Percentiles rank a stretch among this genome's conserved stretches.
Conservation (phyloP, 768 basidiomycete species). For the Butyriboletus loyo region DNA sequence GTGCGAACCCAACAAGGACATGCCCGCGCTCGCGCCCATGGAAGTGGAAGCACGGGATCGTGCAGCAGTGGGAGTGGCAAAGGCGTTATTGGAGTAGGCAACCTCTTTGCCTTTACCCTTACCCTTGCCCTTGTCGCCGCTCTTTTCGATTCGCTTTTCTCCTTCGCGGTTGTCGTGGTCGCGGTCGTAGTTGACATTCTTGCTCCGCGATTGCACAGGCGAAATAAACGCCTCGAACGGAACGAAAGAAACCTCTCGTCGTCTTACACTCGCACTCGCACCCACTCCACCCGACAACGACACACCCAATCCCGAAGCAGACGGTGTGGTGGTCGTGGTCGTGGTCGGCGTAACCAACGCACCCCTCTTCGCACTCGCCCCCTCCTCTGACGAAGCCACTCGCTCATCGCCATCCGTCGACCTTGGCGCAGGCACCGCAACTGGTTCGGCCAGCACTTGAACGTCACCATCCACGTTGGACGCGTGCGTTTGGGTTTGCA, state of each 20-base stretch:
- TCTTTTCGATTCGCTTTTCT: neutral
- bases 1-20: neutral
- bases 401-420: neutral
- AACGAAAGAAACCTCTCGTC: neutral
- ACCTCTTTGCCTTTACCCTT: slow-evolving; percentile 1
- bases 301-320: neutral
- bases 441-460: neutral
- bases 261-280: neutral
- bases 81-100: neutral
- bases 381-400: neutral
- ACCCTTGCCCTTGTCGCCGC: neutral
- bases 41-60: neutral
- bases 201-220: neutral
- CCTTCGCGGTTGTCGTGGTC: neutral
- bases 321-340: neutral
- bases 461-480: neutral
- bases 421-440: neutral
- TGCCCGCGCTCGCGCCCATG: neutral
- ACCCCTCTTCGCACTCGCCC: neutral
- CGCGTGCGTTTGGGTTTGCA: neutral
- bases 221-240: slow-evolving; percentile 27
- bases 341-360: neutral
- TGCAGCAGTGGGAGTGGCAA: neutral
- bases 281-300: neutral
- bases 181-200: neutral